Base-by-base conservation (phyloP, 331 rosid genomes). In the Quercus tomentella region DNA sequence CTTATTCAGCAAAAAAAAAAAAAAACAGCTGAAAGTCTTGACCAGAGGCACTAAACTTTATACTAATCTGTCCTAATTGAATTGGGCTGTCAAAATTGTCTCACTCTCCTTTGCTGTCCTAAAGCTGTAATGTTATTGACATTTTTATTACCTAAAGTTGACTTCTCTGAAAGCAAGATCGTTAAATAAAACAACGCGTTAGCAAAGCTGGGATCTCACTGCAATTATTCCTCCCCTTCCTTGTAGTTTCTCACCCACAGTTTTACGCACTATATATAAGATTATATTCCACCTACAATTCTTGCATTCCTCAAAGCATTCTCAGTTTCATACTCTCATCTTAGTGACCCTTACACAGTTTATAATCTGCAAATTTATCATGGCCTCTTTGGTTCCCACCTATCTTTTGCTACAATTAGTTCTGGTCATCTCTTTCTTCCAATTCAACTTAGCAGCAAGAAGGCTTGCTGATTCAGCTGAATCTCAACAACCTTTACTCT, bases 401-500 rank as follows among this genome's bases (percentile, higher is more conserved):
- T 18, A 16, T 49, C 5, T 73, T 62, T 52, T 79, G 20, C 56
- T 81, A 2, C 58, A 21, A 25, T 28, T 87, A 3, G 0, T 76
- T 28, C 71, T 84, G 7, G 1, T 63, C n/a, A 8, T 77, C 72
- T 84, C 79, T n/a, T 43, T 79, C 2, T 20, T 84, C 56, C 77
- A 84, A 7, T 73, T 80, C 75, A 2, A 79, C 77, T 57, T 78
- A 45, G 80, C 86, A 22, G 58, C 76, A 20, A 79, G 86, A 26
- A 86, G 49, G 77, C 79, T 80, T 61, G 14, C 78, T 21, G 75
- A 84, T 73, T 20, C 82, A 7, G 6, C 82, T 67, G 68, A 81
- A 80, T 80, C 74, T 55, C 83, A 89, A 70, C 71, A 82, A 49
- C 66, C 15, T 37, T 4, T 90, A 67, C 37, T 74, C 23, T 71